These are phyloP conservation scores for Pichiaceae sp. DNA, from an alignment of 1,139 yeast species.

Conservation along the genomic window DNA sequence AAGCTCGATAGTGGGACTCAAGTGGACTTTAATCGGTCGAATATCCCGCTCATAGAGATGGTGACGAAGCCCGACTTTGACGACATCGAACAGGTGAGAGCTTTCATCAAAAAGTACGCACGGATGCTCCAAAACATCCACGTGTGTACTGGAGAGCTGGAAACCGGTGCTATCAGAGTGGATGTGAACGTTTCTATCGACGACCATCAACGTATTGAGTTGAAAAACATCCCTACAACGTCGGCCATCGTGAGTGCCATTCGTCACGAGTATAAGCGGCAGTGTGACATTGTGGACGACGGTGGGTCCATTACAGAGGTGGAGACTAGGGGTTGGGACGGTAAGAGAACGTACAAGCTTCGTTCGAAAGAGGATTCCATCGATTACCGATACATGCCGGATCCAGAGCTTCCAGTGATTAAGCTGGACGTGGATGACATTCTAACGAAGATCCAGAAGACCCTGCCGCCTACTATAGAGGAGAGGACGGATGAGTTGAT, in stretches of 20 bases:
- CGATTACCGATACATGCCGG: slow-evolving; percentile 92
- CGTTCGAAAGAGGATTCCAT: slow-evolving; percentile 75
- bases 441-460: slow-evolving; percentile 27
- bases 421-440: slow-evolving; percentile 35
- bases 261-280: slow-evolving; percentile 67
- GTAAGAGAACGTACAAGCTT: slow-evolving; percentile 51
- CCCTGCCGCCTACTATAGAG: slow-evolving; percentile 62
- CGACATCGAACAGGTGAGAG: slow-evolving; percentile 57
- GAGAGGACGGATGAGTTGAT: slow-evolving; percentile 41
- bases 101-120: slow-evolving; percentile 78
- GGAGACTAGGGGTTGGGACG: slow-evolving; percentile 94
- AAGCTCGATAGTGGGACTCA: slow-evolving; percentile 27
- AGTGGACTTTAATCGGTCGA: slow-evolving; percentile 77
- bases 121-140: slow-evolving; percentile 56
- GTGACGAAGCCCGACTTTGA: slow-evolving; percentile 88
- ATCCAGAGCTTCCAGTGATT: slow-evolving; percentile 72
- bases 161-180: slow-evolving; percentile 90
- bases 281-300: slow-evolving; percentile 23
- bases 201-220: slow-evolving; percentile 67
- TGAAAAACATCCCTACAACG: slow-evolving; percentile 81
- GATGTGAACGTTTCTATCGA: slow-evolving; percentile 85
- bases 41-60: slow-evolving; percentile 81
- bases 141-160: slow-evolving; percentile 84
- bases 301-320: slow-evolving; percentile 22
- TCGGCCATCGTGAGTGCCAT: slow-evolving; percentile 76